Evolutionary conservation across 805 yeast species (phyloP), one percentile per base, ranked within the genome.

Genomic region (Cyberlindnera saturnus): DNA sequence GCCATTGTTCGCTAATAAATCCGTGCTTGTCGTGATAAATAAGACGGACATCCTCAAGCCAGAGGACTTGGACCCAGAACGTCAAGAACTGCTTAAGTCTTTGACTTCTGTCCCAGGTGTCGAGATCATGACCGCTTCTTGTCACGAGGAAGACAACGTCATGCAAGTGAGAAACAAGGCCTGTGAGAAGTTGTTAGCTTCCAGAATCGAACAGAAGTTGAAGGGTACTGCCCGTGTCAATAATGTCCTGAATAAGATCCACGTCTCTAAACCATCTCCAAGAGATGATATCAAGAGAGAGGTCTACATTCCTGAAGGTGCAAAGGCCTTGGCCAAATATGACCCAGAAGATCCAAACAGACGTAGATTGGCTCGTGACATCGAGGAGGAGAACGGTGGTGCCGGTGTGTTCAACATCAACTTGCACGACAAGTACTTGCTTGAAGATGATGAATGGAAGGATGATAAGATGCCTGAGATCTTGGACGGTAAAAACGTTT

Each of bases 381-480:
- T 89, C 49, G 99, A 93, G 70, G 83, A 76, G 39, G 96, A 85
- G 63, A 87, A 93, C 59, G 99, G 99, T 62, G 99, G 99, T 63
- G 97, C 99, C 36, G 99, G 99, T 74, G 99, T 93, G 31, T 93
- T 70, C 74, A 93, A 89, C 70, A 79, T 93, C 62, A 89, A 93
- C 70, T 74, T 93, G 69, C 87, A 89, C 64, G 98, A 91, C 61
- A 85, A 82, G 60, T 93, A 95, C 67, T 55, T 93, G 49, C 73
- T 93, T 55, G 99, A 91, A 55, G 91, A 93, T 62, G 98, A 91
- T 41, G 95, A 87, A 51, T 93, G 99, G 99, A 91, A 91, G 76
- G 80, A 88, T 53, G 99, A 93, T 66, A 76, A 84, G 49, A 88
- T 93, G 88, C 99, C 99, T 23, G 99, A 93, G 73, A 76, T 93